Evolutionary conservation across 1,284 basidiomycete species (phyloP).

Genomic region (Cryptococcus amylolentus): DNA sequence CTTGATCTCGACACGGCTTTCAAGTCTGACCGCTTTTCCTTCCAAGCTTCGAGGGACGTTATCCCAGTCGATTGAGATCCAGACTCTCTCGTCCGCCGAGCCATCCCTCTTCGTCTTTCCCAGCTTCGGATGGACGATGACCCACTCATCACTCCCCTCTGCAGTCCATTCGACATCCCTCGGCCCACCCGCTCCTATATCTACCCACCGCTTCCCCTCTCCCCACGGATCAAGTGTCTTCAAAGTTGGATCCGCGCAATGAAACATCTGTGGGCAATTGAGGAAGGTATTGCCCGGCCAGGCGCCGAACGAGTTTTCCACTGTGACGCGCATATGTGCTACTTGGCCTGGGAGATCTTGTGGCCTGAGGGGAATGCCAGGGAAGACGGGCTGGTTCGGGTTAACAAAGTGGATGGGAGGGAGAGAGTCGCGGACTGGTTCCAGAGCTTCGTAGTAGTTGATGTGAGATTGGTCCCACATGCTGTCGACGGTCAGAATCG

Average conservation of each 20-base stretch:
- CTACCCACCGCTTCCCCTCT: conserved; percentile 57
- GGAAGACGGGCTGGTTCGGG: conserved; percentile 13
- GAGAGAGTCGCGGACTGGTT: conserved; percentile 49
- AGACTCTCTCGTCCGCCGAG: conserved; percentile 56
- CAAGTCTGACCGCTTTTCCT: neutral
- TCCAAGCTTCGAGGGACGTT: conserved; percentile 44
- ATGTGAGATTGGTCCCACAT: conserved; percentile 63
- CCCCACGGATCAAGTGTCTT: conserved; percentile 59
- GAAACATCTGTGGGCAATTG: conserved; percentile 53
- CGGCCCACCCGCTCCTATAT: conserved; percentile 62
- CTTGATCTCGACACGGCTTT: conserved; percentile 12
- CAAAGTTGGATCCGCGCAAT: conserved; percentile 54
- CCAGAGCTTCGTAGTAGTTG: conserved; percentile 59
- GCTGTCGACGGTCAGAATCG: conserved; percentile 19
- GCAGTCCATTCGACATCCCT: conserved; percentile 59
- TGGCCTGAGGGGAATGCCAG: conserved; percentile 48
- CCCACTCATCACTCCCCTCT: conserved; percentile 57
- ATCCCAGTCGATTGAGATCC: conserved; percentile 61
- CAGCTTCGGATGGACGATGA: conserved; percentile 53
- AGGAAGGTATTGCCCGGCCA: conserved; percentile 38
- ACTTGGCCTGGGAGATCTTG: conserved; percentile 46
- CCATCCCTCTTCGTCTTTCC: conserved; percentile 57
- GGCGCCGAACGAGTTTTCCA: conserved; percentile 58
- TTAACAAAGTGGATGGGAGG: conserved; percentile 27
- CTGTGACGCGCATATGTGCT: conserved; percentile 57